phyloP scores from a whole-genome alignment of 108 stramenopile species.

The Nitzschia palea region DNA sequence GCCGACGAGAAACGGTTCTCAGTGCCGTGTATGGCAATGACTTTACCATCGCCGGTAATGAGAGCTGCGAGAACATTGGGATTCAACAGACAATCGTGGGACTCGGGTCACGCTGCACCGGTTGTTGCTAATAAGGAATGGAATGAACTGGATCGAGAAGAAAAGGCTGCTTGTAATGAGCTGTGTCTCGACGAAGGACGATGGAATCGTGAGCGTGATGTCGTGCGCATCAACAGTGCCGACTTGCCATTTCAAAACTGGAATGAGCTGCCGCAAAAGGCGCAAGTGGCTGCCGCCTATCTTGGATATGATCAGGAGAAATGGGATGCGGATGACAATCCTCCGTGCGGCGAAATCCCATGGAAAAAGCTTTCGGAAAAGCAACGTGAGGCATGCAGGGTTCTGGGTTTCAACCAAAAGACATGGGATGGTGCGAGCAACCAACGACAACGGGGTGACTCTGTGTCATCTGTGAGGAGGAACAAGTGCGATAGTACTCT shows the following conservation, averaged over 20 bases:
- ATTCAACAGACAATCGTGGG: too few species aligned
- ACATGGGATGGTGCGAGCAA: background rate
- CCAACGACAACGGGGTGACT: background rate
- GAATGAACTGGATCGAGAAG: background rate
- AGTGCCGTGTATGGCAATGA: too few species aligned
- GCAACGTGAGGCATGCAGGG: background rate
- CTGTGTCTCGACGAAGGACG: background rate
- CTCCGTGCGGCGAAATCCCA: background rate
- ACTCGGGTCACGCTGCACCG: background rate
- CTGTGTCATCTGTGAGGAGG: background rate
- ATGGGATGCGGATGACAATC: background rate
- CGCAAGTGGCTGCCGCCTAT: background rate
- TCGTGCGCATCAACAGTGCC: background rate
- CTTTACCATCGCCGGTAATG: too few species aligned
- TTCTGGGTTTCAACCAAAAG: background rate
- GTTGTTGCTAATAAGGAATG: background rate
- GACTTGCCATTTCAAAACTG: background rate
- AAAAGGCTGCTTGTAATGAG: background rate
- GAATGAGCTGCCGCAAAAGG: background rate
- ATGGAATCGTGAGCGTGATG: background rate
- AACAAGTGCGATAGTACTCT: background rate
- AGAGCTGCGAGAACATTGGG: too few species aligned
- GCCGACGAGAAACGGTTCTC: too few species aligned
- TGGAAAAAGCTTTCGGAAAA: background rate
- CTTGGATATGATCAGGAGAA: slow-evolving; percentile 1